These are phyloP conservation scores for Pythium oligandrum DNA, from an alignment of 352 stramenopile genomes.

Conservation along the genomic window DNA sequence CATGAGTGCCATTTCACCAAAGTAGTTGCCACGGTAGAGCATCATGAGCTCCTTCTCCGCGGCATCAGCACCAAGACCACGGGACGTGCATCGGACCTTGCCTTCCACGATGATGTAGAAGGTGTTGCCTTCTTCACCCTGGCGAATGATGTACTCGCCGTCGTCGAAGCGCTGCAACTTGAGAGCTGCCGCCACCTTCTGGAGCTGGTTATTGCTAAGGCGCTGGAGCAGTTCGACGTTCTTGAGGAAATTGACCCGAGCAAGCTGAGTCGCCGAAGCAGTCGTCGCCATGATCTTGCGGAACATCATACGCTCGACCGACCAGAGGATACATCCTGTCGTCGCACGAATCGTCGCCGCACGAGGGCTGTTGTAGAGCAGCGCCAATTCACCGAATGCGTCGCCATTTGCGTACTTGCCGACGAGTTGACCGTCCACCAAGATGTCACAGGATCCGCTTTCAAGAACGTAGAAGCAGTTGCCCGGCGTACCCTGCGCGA, in stretches of 20 bases:
- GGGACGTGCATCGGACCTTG: slow-evolving; percentile 77
- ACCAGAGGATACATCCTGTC: slow-evolving; percentile 88
- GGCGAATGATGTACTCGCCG: slow-evolving; percentile 91
- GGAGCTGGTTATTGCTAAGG: slow-evolving; percentile 82
- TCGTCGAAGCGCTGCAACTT: slow-evolving; percentile 83
- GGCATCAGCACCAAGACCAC: slow-evolving; percentile 31
- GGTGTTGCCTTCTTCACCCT: slow-evolving; percentile 93
- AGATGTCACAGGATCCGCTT: slow-evolving; percentile 84
- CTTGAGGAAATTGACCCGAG: slow-evolving; percentile 88
- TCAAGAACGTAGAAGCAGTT: slow-evolving; percentile 94
- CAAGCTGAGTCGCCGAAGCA: slow-evolving; percentile 64
- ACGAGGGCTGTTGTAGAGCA: slow-evolving; percentile 96
- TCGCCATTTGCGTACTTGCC: slow-evolving; percentile 74
- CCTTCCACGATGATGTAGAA: slow-evolving; percentile 98
- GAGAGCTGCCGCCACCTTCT: slow-evolving; percentile 80
- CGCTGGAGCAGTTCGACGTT: slow-evolving; percentile 92
- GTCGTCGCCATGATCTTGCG: slow-evolving; percentile 81
- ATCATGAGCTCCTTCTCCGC: slow-evolving; percentile 77
- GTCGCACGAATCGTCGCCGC: slow-evolving; percentile 90
- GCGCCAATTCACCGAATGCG: slow-evolving; percentile 94
- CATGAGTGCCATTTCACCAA: slow-evolving; percentile 86
- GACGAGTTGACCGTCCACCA: slow-evolving; percentile 74
- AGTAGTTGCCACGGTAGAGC: slow-evolving; percentile 80
- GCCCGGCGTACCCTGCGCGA: slow-evolving; percentile 77
- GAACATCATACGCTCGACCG: slow-evolving; percentile 88